phyloP scores from a whole-genome alignment of 2,329 filamentous ascomycete species.

The Fusarium denticulatum region DNA sequence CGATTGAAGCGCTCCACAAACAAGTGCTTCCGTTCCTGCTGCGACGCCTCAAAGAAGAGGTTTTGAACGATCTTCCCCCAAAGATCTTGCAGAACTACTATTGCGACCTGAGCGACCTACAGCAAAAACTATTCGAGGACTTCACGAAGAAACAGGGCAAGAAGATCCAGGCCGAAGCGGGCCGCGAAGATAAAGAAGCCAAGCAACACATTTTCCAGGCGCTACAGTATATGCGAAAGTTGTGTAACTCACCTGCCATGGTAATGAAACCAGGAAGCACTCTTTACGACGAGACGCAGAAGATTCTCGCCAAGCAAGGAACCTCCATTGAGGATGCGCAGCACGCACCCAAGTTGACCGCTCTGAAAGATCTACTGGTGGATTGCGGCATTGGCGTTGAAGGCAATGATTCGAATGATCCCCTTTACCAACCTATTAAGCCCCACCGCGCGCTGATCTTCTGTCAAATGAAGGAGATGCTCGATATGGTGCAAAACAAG shows the following conservation, averaged over 20 bases:
- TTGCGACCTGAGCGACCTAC: constrained; percentile 94
- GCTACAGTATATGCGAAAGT: constrained; percentile 98
- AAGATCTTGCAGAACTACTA: constrained; percentile 99
- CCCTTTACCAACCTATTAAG: constrained; percentile 83
- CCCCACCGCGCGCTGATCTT: constrained; percentile 96
- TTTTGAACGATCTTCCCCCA: constrained; percentile 92
- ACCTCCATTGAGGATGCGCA: constrained; percentile 84
- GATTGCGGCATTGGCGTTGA: constrained; percentile 95
- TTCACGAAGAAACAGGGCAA: constrained; percentile 95
- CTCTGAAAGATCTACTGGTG: constrained; percentile 91
- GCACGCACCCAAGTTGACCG: constrained; percentile 92
- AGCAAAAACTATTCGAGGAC: constrained; percentile 95
- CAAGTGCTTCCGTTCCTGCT: constrained; percentile 97
- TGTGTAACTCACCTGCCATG: constrained; percentile 96
- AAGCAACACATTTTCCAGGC: constrained; percentile 99
- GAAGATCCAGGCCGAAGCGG: constrained; percentile 84
- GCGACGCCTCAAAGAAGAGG: constrained; percentile 95
- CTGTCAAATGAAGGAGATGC: constrained; percentile 99
- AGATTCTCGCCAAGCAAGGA: constrained; percentile 79
- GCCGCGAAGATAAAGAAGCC: constrained; percentile 86
- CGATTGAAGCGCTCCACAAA: constrained; percentile 98
- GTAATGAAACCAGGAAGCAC: constrained; percentile 95
- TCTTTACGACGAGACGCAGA: constrained; percentile 88
- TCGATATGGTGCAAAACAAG: constrained; percentile 97
- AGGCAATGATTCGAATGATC: constrained; percentile 66